Conservation (phyloP, 192 early-diverging fungal genomes). For the Jimgerdemannia lactiflua region DNA sequence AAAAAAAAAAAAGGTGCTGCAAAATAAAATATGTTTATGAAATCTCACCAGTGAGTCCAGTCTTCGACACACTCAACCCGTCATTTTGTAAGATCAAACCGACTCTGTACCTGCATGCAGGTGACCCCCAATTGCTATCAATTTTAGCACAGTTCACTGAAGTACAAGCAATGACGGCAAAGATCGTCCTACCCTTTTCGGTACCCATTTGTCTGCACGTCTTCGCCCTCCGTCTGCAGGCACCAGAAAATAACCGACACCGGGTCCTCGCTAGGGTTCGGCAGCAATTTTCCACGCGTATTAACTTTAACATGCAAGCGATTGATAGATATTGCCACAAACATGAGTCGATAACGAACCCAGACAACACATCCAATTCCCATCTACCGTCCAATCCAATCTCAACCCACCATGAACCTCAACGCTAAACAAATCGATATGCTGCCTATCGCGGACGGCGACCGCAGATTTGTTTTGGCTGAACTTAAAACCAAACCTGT, state of each 20-base stretch:
- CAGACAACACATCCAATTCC: too few relatives aligned
- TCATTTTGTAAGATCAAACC: conserved; percentile 49
- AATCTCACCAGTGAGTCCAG: conserved; percentile 15
- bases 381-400: not conserved
- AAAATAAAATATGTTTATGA: too few relatives aligned
- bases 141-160: not conserved
- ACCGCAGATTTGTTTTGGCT: conserved; percentile 45
- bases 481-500: conserved; percentile 65
- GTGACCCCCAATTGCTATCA: not conserved
- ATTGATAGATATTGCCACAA: not conserved
- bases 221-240: conserved; percentile 50
- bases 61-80: conserved; percentile 20
- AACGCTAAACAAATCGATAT: conserved; percentile 54
- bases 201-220: conserved; percentile 41
- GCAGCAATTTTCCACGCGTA: conserved; percentile 47
- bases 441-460: conserved; percentile 36
- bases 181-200: conserved; percentile 29
- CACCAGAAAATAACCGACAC: conserved; percentile 68
- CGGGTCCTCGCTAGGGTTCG: conserved; percentile 67
- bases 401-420: conserved; percentile 55
- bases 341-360: not conserved
- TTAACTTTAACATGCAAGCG: conserved; percentile 15
- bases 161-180: not conserved
- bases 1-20: too few relatives aligned
- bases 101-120: conserved; percentile 36